Evolutionary conservation across 164 flowering plant species (phyloP).

Genomic region (Magnolia sinica): DNA sequence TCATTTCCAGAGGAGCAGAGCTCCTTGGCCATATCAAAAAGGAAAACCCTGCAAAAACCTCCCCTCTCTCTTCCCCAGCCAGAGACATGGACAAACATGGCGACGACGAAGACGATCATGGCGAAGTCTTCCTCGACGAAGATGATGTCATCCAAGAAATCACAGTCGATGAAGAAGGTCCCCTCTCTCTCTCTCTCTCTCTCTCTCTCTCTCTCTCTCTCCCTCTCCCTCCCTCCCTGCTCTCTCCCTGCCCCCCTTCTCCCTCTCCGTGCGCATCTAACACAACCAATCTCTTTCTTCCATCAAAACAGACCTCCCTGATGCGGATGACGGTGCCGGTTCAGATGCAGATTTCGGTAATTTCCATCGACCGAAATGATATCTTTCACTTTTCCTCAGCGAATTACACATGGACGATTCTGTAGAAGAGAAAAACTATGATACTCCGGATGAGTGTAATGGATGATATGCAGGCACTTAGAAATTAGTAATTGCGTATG

Average conservation of each 20-base stretch:
- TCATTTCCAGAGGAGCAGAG: no score
- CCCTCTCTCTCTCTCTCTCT: slow-evolving; percentile 4
- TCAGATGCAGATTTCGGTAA: slow-evolving; percentile 37
- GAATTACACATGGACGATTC: neutral
- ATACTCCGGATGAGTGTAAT: no score
- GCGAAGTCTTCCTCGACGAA: slow-evolving; percentile 62
- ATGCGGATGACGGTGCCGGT: slow-evolving; percentile 48
- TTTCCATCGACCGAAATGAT: neutral
- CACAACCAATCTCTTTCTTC: neutral
- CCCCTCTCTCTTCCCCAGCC: neutral
- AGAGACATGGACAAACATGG: neutral
- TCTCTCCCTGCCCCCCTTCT: neutral
- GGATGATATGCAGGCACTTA: no score
- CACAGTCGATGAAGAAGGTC: slow-evolving; percentile 71
- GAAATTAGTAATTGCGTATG: no score
- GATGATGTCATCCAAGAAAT: slow-evolving; percentile 60
- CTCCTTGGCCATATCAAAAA: no score
- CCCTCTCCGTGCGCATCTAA: neutral
- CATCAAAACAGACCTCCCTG: slow-evolving; percentile 64
- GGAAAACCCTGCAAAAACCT: slow-evolving; percentile 17
- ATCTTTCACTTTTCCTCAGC: neutral
- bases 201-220: neutral
- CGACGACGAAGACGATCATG: slow-evolving; percentile 42
- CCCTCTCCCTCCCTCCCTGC: slow-evolving; percentile 1
- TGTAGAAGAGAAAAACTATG: no score